Conservation (phyloP, 1,139 yeast genomes). For the Sugiyamaella paludigena region DNA sequence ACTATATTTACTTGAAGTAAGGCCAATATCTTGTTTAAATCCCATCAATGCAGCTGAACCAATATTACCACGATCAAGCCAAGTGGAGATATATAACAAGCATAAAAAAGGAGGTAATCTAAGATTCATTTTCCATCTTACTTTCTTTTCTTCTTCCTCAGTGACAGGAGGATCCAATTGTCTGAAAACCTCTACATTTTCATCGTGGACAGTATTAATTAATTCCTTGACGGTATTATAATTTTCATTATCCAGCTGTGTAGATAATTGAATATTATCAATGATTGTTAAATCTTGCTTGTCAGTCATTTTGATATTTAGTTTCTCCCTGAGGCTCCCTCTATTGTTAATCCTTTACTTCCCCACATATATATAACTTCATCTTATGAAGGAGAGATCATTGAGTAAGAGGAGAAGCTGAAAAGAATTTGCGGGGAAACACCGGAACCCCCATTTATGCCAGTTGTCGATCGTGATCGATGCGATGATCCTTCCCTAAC, state of each 20-base stretch:
- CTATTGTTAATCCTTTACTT: too few species aligned
- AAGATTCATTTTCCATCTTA: constrained; percentile 9
- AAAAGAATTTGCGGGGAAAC: too few species aligned
- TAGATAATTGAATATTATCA: constrained; percentile 1
- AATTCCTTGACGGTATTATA: constrained; percentile 11
- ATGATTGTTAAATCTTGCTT: background rate
- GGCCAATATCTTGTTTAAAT: constrained; percentile 8
- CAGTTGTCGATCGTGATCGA: too few species aligned
- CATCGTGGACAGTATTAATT: constrained; percentile 15
- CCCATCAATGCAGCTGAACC: constrained; percentile 8
- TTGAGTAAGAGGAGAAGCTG: too few species aligned
- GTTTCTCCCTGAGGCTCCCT: too few species aligned
- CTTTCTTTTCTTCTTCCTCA: constrained; percentile 12
- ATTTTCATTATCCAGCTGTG: constrained; percentile 5
- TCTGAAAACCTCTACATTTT: constrained; percentile 14
- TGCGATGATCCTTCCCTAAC: too few species aligned
- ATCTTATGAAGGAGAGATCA: too few species aligned
- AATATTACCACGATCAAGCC: constrained; percentile 13
- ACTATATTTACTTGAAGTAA: constrained; percentile 2
- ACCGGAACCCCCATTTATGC: too few species aligned
- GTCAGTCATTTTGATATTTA: background rate
- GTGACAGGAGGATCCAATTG: constrained; percentile 16
- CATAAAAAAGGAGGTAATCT: constrained; percentile 10
- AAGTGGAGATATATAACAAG: constrained; percentile 9
- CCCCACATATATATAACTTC: too few species aligned